Percentiles rank a stretch among this genome's conserved stretches.
These are phyloP conservation scores for Penicillium longicatenatum DNA, from an alignment of 495 filamentous ascomycete species.

Conservation along the genomic window DNA sequence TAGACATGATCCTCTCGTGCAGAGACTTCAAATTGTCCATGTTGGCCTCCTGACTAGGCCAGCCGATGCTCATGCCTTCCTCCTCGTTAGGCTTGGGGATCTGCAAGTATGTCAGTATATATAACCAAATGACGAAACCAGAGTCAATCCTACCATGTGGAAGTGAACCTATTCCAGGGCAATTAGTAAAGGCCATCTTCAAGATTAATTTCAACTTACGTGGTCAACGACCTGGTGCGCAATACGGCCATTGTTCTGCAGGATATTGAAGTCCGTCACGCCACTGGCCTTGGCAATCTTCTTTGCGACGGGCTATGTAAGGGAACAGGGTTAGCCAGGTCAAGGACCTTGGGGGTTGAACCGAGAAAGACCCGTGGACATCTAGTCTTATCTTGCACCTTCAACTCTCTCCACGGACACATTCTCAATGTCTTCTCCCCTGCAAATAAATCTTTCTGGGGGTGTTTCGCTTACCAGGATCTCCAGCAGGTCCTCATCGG, in stretches of 20 bases:
- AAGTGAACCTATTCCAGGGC: slow-evolving; percentile 69
- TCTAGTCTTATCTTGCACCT: background rate
- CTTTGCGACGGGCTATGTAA: slow-evolving; percentile 75
- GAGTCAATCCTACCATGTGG: slow-evolving; percentile 69
- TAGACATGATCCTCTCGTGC: slow-evolving; percentile 79
- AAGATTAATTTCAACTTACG: slow-evolving; percentile 52
- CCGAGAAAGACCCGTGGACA: background rate
- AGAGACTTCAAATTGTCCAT: slow-evolving; percentile 84
- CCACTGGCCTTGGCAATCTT: slow-evolving; percentile 77
- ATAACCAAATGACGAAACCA: background rate
- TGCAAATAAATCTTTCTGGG: background rate
- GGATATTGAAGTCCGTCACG: slow-evolving; percentile 81
- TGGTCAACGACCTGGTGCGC: slow-evolving; percentile 97
- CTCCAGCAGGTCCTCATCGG: slow-evolving; percentile 83
- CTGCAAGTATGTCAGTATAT: slow-evolving; percentile 42
- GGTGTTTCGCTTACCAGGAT: slow-evolving; percentile 63
- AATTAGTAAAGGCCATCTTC: slow-evolving; percentile 4
- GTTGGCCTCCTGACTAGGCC: slow-evolving; percentile 75
- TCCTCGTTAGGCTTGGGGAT: slow-evolving; percentile 91
- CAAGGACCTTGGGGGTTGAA: slow-evolving; percentile 25
- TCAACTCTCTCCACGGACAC: background rate
- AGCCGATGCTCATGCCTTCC: slow-evolving; percentile 78
- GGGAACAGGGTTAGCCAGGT: slow-evolving; percentile 12
- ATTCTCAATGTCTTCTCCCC: background rate
- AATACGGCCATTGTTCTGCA: slow-evolving; percentile 93